Base-by-base conservation (phyloP, 1,139 yeast species). In the Scheffersomyces illinoinensis region DNA sequence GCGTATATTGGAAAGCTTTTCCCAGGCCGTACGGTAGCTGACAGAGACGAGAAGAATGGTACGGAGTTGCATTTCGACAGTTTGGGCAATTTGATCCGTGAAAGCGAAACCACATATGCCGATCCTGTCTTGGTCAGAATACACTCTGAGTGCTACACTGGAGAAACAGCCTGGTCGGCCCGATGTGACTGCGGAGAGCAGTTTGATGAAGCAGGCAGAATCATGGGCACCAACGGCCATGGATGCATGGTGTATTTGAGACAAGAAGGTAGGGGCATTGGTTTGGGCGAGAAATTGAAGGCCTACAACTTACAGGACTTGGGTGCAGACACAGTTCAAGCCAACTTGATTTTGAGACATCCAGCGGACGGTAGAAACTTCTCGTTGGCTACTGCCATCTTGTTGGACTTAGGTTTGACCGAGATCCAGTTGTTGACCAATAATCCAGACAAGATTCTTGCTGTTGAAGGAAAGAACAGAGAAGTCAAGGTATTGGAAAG, bases 151-250 rank as follows among this genome's bases (percentile, higher is more conserved):
- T 96, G 99, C 74, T 96, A 95, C 76, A 96, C 99, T 0, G 99
- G 99, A 7, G 99, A 96, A 72, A 95, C 98, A 1, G 98, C 98
- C 14, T 96, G 99, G 98, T 88, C 96, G 60, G 98, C 99, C 2
- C 84, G 99, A 57, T 96, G 99, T 74, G 99, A 96, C 75, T 96
- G 99, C 76, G 99, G 99, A 17, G 99, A 96, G 74, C 99, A 96
- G 78, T 91, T 96, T 67, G 98, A 95, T 74, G 98, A 96, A 74
- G 98, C 99, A 1, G 99, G 98, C 8, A 83, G 96, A 62, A 76
- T 91, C 53, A 95, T 96, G 93, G 97, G 97, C 5, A 78, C 83
- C 57, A 82, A 81, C 53, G 98, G 97, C 18, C 90, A 87, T 66
- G 99, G 99, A 26, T 95, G 97, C 66, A 93, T 96, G 59, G 98